phyloP scores from a whole-genome alignment of 768 basidiomycete species.

The Podaxis sp. region DNA sequence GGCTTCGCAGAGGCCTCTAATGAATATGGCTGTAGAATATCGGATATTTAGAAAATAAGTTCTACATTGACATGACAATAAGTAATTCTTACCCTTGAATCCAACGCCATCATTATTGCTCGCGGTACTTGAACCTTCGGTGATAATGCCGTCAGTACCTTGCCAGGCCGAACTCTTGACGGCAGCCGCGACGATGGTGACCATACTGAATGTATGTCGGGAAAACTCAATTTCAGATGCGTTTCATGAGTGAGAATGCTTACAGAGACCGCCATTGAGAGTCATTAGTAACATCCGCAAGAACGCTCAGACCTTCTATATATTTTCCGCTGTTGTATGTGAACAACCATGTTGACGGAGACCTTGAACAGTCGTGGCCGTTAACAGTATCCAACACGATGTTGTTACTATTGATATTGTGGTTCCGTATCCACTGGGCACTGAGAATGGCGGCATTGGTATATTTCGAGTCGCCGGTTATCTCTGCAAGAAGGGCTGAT shows the following conservation, averaged over 20 bases:
- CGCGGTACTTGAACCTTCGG: conserved; percentile 42
- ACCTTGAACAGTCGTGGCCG: conserved; percentile 44
- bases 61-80: not conserved
- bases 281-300: conserved; percentile 41
- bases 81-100: conserved; percentile 41
- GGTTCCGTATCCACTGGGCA: conserved; percentile 46
- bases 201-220: conserved; percentile 12
- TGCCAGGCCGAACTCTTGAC: conserved; percentile 47
- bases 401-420: conserved; percentile 39
- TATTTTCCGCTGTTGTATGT: conserved; percentile 57
- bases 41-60: not conserved
- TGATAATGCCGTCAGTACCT: conserved; percentile 48
- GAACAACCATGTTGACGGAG: conserved; percentile 45
- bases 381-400: conserved; percentile 48
- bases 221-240: not conserved
- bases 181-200: conserved; percentile 33
- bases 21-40: conserved; percentile 31
- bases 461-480: conserved; percentile 43
- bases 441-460: conserved; percentile 42
- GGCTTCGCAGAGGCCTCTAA: conserved; percentile 47
- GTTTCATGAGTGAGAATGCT: conserved; percentile 16
- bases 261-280: conserved; percentile 40
- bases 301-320: conserved; percentile 48
- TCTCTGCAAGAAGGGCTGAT: conserved; percentile 48
- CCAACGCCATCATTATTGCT: conserved; percentile 46